Conservation (phyloP, 2,329 filamentous ascomycete species). For the Calycina herbarum region DNA sequence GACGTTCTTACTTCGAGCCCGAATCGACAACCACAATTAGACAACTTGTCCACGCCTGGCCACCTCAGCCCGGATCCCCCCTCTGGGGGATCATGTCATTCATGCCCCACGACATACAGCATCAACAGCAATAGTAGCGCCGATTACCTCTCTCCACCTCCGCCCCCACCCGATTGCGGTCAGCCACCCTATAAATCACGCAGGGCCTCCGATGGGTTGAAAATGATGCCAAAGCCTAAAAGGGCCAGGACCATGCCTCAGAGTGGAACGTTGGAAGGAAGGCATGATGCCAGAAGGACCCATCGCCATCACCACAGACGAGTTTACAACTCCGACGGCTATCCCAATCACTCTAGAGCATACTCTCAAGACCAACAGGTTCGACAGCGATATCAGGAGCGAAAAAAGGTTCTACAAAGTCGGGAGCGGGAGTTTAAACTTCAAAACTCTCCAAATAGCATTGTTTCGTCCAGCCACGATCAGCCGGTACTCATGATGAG, state of each 20-base stretch:
- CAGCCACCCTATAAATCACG: constrained; percentile 26
- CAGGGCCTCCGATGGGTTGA: constrained; percentile 24
- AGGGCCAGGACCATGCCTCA: constrained; percentile 21
- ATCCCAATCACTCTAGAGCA: neutral
- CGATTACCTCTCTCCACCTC: constrained; percentile 18
- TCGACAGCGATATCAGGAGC: neutral
- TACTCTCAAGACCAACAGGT: neutral
- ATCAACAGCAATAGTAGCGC: constrained; percentile 23
- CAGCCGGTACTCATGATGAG: neutral
- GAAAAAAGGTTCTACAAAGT: neutral
- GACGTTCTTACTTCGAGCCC: neutral
- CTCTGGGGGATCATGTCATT: constrained; percentile 1
- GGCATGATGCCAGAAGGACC: constrained; percentile 12
- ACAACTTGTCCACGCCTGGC: neutral
- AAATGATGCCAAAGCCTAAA: constrained; percentile 21
- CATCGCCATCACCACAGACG: constrained; percentile 1
- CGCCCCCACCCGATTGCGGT: constrained; percentile 11
- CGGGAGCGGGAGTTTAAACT: neutral
- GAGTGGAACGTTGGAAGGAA: constrained; percentile 6
- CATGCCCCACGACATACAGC: constrained; percentile 15
- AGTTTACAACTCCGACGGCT: constrained; percentile 6
- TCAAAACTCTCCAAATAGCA: neutral
- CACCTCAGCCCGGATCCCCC: neutral
- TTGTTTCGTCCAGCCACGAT: neutral
- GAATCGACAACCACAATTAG: neutral